A percentile compares a stretch with the other conserved stretches of the same genome.
Conservation (phyloP, 148 eudicot species). For the Camellia lanceoleosa region DNA sequence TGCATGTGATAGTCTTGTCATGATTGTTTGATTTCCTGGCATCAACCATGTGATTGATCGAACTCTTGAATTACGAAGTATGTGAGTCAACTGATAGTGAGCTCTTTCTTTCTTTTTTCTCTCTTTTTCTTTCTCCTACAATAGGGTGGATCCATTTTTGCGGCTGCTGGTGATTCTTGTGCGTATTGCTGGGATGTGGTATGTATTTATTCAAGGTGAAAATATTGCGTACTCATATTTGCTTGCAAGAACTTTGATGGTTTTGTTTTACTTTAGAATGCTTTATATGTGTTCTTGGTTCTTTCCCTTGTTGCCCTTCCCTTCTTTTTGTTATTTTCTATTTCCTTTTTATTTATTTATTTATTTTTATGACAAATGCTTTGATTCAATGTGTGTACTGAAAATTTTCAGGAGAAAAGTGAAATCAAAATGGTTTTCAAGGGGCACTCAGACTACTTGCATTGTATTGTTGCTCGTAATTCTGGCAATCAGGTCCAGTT, state of each 20-base stretch:
- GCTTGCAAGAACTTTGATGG: neutral
- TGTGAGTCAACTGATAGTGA: neutral
- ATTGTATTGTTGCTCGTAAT: conserved; percentile 64
- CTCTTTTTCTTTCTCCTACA: conserved; percentile 5
- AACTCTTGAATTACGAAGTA: neutral
- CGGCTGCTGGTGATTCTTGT: conserved; percentile 91
- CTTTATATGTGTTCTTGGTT: neutral
- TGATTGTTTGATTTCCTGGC: conserved; percentile 2
- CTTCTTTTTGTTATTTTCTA: neutral
- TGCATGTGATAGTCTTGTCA: neutral
- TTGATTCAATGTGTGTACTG: neutral
- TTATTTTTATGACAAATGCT: neutral
- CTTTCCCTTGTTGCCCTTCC: neutral
- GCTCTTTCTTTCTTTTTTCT: neutral
- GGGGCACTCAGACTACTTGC: conserved; percentile 89
- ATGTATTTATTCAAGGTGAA: conserved; percentile 32
- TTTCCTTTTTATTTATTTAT: neutral
- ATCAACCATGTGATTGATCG: conserved; percentile 11
- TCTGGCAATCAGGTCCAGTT: conserved; percentile 70
- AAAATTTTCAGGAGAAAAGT: conserved; percentile 56
- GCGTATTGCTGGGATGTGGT: conserved; percentile 99
- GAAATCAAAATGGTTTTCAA: conserved; percentile 71
- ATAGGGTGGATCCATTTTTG: conserved; percentile 71
- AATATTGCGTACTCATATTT: neutral
- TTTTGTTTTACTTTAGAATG: neutral